Conservation (phyloP, 176 grass and related monocot species). For the Phragmites australis region DNA sequence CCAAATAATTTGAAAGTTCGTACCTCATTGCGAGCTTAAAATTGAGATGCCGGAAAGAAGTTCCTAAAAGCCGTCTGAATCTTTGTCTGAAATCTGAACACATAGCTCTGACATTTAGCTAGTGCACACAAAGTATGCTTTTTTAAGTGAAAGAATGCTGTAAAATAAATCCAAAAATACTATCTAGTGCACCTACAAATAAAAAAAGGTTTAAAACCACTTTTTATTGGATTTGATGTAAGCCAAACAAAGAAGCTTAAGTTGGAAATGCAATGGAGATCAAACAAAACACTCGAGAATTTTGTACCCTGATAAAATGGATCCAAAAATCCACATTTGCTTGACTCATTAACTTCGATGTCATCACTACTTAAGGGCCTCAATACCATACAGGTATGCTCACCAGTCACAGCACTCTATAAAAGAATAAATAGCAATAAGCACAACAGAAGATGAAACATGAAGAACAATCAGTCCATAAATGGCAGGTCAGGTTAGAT, state of each 20-base stretch:
- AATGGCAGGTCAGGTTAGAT: conserved; percentile 33
- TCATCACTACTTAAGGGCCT: conserved; percentile 78
- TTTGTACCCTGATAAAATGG: conserved; percentile 83
- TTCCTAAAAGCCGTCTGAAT: conserved; percentile 79
- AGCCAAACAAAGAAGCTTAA: neutral
- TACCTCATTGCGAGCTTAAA: conserved; percentile 90
- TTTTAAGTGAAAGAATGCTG: conserved; percentile 11
- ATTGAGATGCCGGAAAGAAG: conserved; percentile 70
- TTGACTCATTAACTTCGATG: conserved; percentile 52
- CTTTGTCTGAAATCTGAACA: conserved; percentile 80
- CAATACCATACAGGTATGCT: conserved; percentile 93
- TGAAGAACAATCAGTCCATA: conserved; percentile 1
- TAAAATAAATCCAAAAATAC: conserved; percentile 9
- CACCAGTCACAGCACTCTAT: conserved; percentile 95
- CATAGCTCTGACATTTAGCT: conserved; percentile 33
- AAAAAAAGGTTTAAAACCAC: neutral
- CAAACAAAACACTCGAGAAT: neutral
- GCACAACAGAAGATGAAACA: conserved; percentile 24
- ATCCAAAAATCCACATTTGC: conserved; percentile 74
- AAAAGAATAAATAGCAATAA: conserved; percentile 38
- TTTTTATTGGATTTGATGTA: neutral
- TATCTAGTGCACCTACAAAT: conserved; percentile 2
- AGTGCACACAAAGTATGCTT: conserved; percentile 7
- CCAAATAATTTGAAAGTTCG: neutral
- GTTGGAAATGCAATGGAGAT: neutral